Percentiles rank a stretch among this genome's conserved stretches.
phyloP scores from a whole-genome alignment of 2,329 filamentous ascomycete species.

The Alternaria ventricosa region DNA sequence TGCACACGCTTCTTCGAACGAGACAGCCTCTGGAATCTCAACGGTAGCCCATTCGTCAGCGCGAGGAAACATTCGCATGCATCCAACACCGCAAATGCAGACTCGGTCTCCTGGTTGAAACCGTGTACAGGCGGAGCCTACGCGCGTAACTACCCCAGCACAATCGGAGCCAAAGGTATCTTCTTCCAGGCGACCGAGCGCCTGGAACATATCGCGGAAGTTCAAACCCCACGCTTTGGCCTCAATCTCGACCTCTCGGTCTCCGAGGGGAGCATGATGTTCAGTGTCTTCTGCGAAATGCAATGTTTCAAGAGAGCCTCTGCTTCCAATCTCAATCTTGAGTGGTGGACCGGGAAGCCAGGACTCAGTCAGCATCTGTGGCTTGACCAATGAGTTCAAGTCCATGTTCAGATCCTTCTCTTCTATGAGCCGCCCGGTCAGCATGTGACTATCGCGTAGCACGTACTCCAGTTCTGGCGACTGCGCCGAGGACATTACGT shows the following conservation, averaged over 20 bases:
- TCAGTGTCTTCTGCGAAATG: neutral
- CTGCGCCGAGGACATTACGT: neutral
- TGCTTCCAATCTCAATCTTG: neutral
- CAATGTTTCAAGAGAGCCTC: neutral
- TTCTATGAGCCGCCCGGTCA: neutral
- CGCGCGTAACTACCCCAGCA: neutral
- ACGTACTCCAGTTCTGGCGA: neutral
- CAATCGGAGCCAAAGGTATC: neutral
- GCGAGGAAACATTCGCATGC: neutral
- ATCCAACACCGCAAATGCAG: neutral
- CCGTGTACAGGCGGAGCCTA: neutral
- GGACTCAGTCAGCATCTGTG: neutral
- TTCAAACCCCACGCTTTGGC: neutral
- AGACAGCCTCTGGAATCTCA: constrained; percentile 13
- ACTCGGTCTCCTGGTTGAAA: neutral
- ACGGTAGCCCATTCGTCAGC: neutral
- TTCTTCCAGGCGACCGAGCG: neutral
- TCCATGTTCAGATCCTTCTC: neutral
- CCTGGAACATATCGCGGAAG: neutral
- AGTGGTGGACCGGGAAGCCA: neutral
- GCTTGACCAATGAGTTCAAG: neutral
- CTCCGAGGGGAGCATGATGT: neutral
- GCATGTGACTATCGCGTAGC: neutral
- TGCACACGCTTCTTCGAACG: constrained; percentile 19
- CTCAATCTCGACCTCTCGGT: neutral